A percentile compares a stretch with the other conserved stretches of the same genome.
These are phyloP conservation scores for Magnusiomyces tetraspermus DNA, from an alignment of 1,139 yeast genomes.

Conservation along the genomic window DNA sequence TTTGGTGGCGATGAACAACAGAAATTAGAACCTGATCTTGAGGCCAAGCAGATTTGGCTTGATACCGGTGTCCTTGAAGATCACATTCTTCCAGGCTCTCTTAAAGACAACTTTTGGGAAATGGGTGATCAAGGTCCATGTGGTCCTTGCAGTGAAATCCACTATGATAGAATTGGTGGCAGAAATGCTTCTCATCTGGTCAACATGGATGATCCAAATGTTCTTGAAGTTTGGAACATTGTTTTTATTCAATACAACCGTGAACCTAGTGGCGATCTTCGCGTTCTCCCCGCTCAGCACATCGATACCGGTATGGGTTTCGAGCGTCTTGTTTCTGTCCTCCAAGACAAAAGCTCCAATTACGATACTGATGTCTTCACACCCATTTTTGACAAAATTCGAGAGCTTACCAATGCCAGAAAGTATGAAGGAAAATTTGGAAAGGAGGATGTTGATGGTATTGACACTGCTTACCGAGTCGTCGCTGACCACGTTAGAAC, in stretches of 20 bases:
- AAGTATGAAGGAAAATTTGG: constrained; percentile 91
- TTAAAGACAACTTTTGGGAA: constrained; percentile 96
- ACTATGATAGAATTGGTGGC: constrained; percentile 95
- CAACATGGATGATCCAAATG: constrained; percentile 95
- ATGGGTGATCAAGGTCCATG: constrained; percentile 99
- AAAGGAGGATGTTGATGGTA: constrained; percentile 81
- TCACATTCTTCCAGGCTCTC: constrained; percentile 86
- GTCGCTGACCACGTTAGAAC: constrained; percentile 98
- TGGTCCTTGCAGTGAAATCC: constrained; percentile 98
- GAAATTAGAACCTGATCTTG: constrained; percentile 89
- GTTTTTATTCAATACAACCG: constrained; percentile 95
- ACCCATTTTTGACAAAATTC: constrained; percentile 75
- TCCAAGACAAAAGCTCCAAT: constrained; percentile 84
- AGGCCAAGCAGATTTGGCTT: constrained; percentile 82
- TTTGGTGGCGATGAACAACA: constrained; percentile 82
- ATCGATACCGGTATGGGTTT: constrained; percentile 98
- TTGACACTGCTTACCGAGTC: constrained; percentile 96
- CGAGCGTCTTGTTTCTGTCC: constrained; percentile 88
- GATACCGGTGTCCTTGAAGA: constrained; percentile 82
- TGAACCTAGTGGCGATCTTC: constrained; percentile 76
- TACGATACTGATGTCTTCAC: constrained; percentile 95
- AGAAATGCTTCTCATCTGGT: constrained; percentile 87
- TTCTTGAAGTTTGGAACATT: constrained; percentile 93
- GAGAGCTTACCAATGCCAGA: constrained; percentile 88
- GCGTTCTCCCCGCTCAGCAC: constrained; percentile 83